phyloP scores from a whole-genome alignment of 2,329 filamentous ascomycete genomes.

The Penicillium sp. region DNA sequence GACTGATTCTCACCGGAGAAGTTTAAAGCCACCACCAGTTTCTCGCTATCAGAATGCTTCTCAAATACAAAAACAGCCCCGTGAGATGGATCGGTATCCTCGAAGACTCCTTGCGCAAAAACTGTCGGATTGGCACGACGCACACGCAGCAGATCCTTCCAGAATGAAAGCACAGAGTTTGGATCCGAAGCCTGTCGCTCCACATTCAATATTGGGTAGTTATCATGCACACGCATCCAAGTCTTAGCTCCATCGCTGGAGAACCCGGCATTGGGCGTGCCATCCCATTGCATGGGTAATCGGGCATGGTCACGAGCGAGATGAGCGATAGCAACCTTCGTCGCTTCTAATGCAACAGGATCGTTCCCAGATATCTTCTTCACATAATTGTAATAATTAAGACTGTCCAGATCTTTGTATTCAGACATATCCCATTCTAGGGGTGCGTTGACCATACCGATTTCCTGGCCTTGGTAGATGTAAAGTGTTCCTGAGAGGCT shows the following conservation, averaged over 20 bases:
- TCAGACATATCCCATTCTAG: constrained; percentile 50
- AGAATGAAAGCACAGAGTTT: constrained; percentile 59
- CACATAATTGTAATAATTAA: constrained; percentile 50
- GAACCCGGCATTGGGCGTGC: constrained; percentile 60
- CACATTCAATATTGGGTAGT: constrained; percentile 44
- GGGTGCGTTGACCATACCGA: constrained; percentile 60
- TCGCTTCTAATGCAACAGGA: constrained; percentile 44
- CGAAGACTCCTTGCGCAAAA: constrained; percentile 63
- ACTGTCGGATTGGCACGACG: constrained; percentile 59
- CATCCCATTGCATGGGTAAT: constrained; percentile 69
- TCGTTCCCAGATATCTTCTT: constrained; percentile 31
- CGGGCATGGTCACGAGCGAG: constrained; percentile 62
- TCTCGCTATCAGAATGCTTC: constrained; percentile 35
- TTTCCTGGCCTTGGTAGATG: constrained; percentile 63
- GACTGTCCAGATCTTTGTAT: constrained; percentile 44
- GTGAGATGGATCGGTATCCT: constrained; percentile 51
- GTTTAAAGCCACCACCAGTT: constrained; percentile 47
- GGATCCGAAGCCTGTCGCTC: constrained; percentile 51
- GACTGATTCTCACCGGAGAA: constrained; percentile 44
- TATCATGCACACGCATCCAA: constrained; percentile 63
- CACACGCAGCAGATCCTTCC: constrained; percentile 54
- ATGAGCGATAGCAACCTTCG: constrained; percentile 55
- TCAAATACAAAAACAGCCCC: constrained; percentile 49
- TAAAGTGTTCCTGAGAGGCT: constrained; percentile 57
- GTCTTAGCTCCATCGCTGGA: constrained; percentile 52